Conservation (phyloP, 495 filamentous ascomycete genomes). For the Talaromyces borbonicus region DNA sequence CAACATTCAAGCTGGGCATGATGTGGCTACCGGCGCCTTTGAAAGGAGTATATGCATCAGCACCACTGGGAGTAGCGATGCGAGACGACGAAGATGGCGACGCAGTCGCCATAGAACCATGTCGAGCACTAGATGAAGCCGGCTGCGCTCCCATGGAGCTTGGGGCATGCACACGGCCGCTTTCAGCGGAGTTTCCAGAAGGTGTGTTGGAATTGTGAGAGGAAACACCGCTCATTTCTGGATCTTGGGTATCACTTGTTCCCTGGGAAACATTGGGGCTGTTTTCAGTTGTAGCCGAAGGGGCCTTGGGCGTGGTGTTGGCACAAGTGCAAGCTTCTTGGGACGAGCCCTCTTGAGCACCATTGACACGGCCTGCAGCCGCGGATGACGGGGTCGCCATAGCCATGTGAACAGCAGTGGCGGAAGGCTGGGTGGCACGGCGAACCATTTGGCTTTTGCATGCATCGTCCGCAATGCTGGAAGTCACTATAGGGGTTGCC, state of each 20-base stretch:
- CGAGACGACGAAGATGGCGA: not conserved
- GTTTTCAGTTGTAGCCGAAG: not conserved
- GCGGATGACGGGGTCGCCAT: not conserved
- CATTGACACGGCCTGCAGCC: constrained; percentile 1
- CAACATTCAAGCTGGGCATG: constrained; percentile 4
- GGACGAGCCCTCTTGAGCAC: not conserved
- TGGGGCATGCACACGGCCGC: not conserved
- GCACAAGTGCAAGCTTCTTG: constrained; percentile 4
- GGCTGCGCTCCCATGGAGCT: constrained; percentile 1
- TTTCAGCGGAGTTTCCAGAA: not conserved
- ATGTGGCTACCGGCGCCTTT: constrained; percentile 1
- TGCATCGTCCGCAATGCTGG: constrained; percentile 1
- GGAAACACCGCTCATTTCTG: not conserved
- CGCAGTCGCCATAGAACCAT: constrained; percentile 2
- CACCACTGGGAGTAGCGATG: not conserved
- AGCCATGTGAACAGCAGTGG: not conserved
- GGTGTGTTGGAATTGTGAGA: not conserved
- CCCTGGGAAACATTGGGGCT: not conserved
- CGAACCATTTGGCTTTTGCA: not conserved
- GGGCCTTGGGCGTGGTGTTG: constrained; percentile 1
- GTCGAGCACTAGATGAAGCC: constrained; percentile 1
- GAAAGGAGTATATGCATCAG: constrained; percentile 4
- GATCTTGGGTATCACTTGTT: too few species aligned
- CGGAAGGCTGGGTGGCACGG: constrained; percentile 4
- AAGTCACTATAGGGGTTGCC: not conserved